Evolutionary conservation across 805 yeast genomes (phyloP).

Genomic region (Pichia cephalocereana): DNA sequence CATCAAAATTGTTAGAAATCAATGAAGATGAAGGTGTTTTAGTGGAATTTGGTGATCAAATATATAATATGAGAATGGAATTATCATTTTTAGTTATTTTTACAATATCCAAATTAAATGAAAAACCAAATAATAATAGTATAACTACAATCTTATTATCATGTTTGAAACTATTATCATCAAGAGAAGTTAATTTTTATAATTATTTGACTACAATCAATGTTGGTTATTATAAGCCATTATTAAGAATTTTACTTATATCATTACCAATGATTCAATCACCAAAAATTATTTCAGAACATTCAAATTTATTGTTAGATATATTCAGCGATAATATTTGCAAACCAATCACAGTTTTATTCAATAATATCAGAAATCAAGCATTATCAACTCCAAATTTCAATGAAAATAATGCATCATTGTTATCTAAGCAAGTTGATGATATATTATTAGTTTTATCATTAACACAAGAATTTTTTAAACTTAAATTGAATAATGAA

Average conservation of each 20-base stretch:
- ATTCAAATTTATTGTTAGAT: conserved; percentile 43
- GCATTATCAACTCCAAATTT: conserved; percentile 34
- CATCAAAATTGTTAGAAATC: conserved; percentile 40
- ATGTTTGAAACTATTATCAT: conserved; percentile 36
- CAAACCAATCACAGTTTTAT: conserved; percentile 52
- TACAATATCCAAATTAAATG: conserved; percentile 26
- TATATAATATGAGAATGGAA: conserved; percentile 57
- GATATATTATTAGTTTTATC: conserved; percentile 58
- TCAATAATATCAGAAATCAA: conserved; percentile 50
- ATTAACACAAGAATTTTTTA: conserved; percentile 49
- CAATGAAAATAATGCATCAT: conserved; percentile 25
- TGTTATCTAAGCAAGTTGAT: conserved; percentile 45
- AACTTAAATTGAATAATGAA: conserved; percentile 36
- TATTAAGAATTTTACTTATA: conserved; percentile 49
- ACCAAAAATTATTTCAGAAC: conserved; percentile 30
- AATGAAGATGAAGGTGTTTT: conserved; percentile 45
- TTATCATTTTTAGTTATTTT: conserved; percentile 47
- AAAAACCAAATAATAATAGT: conserved; percentile 25
- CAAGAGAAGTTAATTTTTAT: conserved; percentile 41
- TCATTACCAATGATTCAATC: conserved; percentile 34
- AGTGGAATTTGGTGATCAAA: conserved; percentile 36
- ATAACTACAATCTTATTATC: conserved; percentile 35
- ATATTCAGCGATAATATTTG: conserved; percentile 58
- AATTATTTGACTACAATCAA: conserved; percentile 31
- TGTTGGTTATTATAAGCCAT: conserved; percentile 41